Percentiles rank a stretch among this genome's conserved stretches.
Evolutionary conservation across 352 stramenopile species (phyloP).

Genomic region (Achlya hypogyna): DNA sequence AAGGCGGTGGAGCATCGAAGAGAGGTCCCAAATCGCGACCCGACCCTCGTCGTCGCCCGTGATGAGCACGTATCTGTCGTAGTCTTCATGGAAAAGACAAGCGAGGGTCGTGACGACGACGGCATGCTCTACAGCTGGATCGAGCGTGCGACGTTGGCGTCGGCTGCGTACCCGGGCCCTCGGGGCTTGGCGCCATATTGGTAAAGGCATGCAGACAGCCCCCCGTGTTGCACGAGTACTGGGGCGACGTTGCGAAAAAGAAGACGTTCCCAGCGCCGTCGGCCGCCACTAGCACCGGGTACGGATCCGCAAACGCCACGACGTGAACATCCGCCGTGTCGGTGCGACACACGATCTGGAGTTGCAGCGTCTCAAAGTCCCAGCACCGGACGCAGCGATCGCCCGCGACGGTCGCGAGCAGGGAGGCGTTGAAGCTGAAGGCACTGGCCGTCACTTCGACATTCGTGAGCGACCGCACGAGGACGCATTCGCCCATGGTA

Average conservation of each 20-base stretch:
- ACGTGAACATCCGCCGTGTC: constrained; percentile 31
- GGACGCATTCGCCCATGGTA: constrained; percentile 32
- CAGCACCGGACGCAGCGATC: constrained; percentile 49
- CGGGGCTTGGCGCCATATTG: constrained; percentile 22
- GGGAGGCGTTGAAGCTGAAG: constrained; percentile 54
- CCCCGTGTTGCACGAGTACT: constrained; percentile 34
- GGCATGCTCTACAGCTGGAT: neutral
- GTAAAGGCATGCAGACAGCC: constrained; percentile 46
- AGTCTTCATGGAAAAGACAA: constrained; percentile 35
- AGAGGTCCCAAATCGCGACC: constrained; percentile 43
- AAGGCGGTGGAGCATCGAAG: constrained; percentile 37
- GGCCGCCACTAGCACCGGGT: constrained; percentile 43
- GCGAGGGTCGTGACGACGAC: neutral
- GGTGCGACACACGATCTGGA: constrained; percentile 29
- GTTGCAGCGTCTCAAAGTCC: constrained; percentile 66
- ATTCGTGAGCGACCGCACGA: constrained; percentile 53
- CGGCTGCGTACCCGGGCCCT: neutral
- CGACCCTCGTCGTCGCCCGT: constrained; percentile 45
- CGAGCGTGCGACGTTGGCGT: neutral
- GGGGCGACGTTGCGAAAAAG: constrained; percentile 44
- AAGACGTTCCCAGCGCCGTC: constrained; percentile 44
- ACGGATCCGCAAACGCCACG: constrained; percentile 62
- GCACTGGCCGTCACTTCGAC: constrained; percentile 45
- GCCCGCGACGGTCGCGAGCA: constrained; percentile 48
- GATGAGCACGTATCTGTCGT: constrained; percentile 39